Evolutionary conservation across 139 green algal genomes (phyloP).

Genomic region (Chara braunii): DNA sequence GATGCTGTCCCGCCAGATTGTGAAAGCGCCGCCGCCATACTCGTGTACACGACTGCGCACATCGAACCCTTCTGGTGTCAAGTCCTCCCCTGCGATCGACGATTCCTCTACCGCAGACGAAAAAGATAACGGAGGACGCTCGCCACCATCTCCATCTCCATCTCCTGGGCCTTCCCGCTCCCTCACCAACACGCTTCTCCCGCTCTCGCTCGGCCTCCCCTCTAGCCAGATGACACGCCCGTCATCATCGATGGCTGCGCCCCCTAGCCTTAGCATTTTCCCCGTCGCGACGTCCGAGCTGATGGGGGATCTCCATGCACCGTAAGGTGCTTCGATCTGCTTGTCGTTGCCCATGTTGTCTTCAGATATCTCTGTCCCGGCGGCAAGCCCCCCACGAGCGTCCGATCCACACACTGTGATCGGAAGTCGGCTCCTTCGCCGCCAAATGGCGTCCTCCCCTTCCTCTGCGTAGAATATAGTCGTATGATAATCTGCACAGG

Average conservation of each 20-base stretch:
- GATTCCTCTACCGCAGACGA: background rate
- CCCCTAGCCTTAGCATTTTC: constrained; percentile 42
- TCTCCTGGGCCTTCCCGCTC: too few species aligned
- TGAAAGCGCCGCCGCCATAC: constrained; percentile 57
- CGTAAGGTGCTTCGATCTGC: constrained; percentile 15
- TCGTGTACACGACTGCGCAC: constrained; percentile 66
- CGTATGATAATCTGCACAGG: too few species aligned
- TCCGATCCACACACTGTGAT: too few species aligned
- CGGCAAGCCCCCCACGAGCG: too few species aligned
- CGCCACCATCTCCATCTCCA: constrained; percentile 49
- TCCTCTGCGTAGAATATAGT: too few species aligned
- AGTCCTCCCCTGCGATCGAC: constrained; percentile 41
- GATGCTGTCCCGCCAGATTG: constrained; percentile 16
- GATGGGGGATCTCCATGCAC: constrained; percentile 52
- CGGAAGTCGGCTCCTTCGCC: too few species aligned
- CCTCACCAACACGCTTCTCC: constrained; percentile 57
- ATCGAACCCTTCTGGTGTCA: constrained; percentile 60
- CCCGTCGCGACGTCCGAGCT: constrained; percentile 48
- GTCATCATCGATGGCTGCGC: constrained; percentile 20
- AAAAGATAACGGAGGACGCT: constrained; percentile 6
- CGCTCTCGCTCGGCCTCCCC: constrained; percentile 51
- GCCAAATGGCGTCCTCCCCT: too few species aligned
- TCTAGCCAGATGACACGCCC: constrained; percentile 58
- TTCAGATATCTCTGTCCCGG: too few species aligned
- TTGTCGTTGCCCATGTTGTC: too few species aligned